Evolutionary conservation across 164 flowering plant species (phyloP), one percentile per base, ranked within the genome.

Genomic region (Pachysandra terminalis): DNA sequence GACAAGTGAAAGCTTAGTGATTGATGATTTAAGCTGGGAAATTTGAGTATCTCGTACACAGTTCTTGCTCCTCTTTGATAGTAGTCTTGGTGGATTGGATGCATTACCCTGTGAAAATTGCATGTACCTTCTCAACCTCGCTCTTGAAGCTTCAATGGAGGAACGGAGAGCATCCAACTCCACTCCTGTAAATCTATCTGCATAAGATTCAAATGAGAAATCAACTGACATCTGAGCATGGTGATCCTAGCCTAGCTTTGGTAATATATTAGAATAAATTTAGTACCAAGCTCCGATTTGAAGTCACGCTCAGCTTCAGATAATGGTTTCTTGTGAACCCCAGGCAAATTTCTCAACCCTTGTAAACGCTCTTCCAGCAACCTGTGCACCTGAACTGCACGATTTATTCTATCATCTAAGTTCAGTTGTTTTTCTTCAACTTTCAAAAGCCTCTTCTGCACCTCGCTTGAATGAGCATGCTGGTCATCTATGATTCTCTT

Each of bases 301-400:
- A 95, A 95, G 56, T 89, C 84, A 26, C 82, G 81, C 72, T 95
- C 99, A 59, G 97, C 97, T 78, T 65, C 85, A 21, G 94, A 85
- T 71, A 92, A 66, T 22, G 97, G 94, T 72, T 75, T 90, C 77
- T 81, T 87, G 56, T 82, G 86, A 64, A 74, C 77, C 24, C 85
- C 90, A 52, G 91, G 94, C 77, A 90, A 76, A 56, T 76, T 81
- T 75, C 88, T 80, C 73, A 92, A 69, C 7, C 63, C 68, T 55
- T 75, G 83, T 63, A 95, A 66, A 23, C 93, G 92, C 69, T 82
- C 82, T 74, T 87, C 93, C 59, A 92, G 64, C 51, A 49, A 25
- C 62, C 24, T 63, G 51, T 90, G 85, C 68, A 14, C 56, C 74
- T 84, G 73, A 27, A 79, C 61, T 56, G 90, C 93, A 69, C 56